These are phyloP conservation scores for Cryphonectria naterciae DNA, from an alignment of 2,329 filamentous ascomycete genomes.

Conservation along the genomic window DNA sequence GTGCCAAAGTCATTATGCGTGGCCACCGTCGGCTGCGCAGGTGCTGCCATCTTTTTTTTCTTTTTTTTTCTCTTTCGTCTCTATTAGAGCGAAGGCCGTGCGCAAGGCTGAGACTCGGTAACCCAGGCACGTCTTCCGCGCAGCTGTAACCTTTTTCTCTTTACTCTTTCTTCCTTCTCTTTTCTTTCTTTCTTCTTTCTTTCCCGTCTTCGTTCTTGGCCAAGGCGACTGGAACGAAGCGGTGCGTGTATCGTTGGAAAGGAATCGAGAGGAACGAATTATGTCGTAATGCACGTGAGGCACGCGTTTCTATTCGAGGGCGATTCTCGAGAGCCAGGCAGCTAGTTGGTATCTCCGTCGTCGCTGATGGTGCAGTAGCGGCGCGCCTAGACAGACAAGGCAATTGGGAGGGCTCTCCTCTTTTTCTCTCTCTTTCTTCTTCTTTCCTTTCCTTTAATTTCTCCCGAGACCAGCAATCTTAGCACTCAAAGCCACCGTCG, in stretches of 20 bases:
- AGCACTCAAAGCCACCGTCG: slow-evolving; percentile 19
- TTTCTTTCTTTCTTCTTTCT: not conserved
- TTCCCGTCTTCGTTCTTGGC: not conserved
- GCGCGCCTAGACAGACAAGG: slow-evolving; percentile 10
- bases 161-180: not conserved
- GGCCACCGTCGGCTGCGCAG: slow-evolving; percentile 24
- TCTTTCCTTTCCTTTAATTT: not conserved
- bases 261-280: not conserved
- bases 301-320: not conserved
- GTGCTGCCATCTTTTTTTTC: slow-evolving; percentile 20
- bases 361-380: slow-evolving; percentile 15
- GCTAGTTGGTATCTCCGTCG: not conserved
- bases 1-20: slow-evolving; percentile 17
- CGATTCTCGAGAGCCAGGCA: not conserved
- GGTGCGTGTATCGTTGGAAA: slow-evolving; percentile 1
- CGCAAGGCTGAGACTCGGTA: slow-evolving; percentile 16
- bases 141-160: slow-evolving; percentile 18
- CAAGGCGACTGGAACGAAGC: not conserved
- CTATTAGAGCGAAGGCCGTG: slow-evolving; percentile 1
- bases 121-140: slow-evolving; percentile 25
- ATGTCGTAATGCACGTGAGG: not conserved
- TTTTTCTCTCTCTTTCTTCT: not conserved
- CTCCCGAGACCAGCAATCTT: slow-evolving; percentile 7
- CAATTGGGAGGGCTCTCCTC: slow-evolving; percentile 10
- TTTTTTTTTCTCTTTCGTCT: not conserved